Conservation (phyloP, 179 eudicot species). For the Silene noctiflora region DNA sequence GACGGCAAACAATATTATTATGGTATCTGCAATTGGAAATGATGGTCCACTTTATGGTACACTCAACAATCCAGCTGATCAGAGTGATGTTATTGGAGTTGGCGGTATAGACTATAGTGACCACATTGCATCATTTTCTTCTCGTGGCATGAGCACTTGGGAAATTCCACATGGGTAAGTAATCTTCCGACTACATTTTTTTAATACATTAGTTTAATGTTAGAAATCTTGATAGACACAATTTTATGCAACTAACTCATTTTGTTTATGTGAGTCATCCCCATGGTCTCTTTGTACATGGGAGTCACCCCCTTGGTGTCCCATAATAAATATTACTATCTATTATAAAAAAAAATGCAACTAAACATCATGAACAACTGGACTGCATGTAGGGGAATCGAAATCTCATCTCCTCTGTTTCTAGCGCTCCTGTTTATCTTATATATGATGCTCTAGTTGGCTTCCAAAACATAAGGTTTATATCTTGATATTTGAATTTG, state of each 20-base stretch:
- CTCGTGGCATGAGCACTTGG: conserved; percentile 99
- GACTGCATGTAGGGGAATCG: conserved; percentile 5
- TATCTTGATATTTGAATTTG: conserved; percentile 7
- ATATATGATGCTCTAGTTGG: not conserved
- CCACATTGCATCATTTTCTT: conserved; percentile 95
- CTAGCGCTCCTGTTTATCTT: not conserved
- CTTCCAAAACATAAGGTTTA: too few relatives aligned
- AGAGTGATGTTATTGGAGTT: conserved; percentile 99
- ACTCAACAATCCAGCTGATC: conserved; percentile 96
- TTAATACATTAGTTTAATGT: not conserved
- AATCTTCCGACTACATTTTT: not conserved
- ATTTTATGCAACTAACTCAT: not conserved
- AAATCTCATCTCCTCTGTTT: not conserved
- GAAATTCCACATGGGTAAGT: conserved; percentile 98
- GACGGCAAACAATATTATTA: conserved; percentile 91
- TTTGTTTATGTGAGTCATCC: not conserved
- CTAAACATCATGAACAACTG: conserved; percentile 5
- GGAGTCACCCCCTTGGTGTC: not conserved
- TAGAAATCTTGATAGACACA: not conserved
- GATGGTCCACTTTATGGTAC: conserved; percentile 99
- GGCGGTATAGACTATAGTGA: conserved; percentile 97
- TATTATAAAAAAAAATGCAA: not conserved
- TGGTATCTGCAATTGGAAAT: conserved; percentile 99
- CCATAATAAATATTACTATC: not conserved
- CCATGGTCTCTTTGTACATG: not conserved